Evolutionary conservation across 495 filamentous ascomycete genomes (phyloP).

Genomic region (Neurospora tetraspora): DNA sequence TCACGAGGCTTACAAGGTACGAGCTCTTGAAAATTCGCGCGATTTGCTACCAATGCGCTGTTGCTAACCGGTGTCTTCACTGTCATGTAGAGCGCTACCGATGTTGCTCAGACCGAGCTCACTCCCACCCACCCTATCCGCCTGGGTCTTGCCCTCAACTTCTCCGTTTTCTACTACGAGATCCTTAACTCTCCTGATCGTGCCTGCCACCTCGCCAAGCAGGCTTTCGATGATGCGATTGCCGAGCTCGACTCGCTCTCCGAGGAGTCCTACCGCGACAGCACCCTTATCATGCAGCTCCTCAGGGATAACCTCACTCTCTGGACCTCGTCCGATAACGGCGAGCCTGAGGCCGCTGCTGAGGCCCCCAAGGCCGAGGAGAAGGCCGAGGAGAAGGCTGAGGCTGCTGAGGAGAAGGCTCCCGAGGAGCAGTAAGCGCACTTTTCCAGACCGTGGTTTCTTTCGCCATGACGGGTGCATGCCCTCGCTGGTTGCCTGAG

Average conservation of each 20-base stretch:
- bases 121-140: constrained; percentile 98
- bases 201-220: constrained; percentile 98
- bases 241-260: constrained; percentile 97
- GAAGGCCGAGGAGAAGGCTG: constrained; percentile 44
- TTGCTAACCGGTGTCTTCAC: constrained; percentile 2
- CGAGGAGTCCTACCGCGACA: constrained; percentile 99
- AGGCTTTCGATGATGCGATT: constrained; percentile 98
- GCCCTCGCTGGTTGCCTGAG: constrained; percentile 4
- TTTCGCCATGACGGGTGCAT: constrained; percentile 7
- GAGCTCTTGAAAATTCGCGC: neutral
- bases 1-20: constrained; percentile 98
- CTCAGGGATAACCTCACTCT: constrained; percentile 98
- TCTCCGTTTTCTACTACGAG: constrained; percentile 99
- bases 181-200: constrained; percentile 98
- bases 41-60: neutral
- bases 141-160: constrained; percentile 95
- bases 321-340: constrained; percentile 94
- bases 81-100: constrained; percentile 72
- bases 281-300: constrained; percentile 99
- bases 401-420: constrained; percentile 42
- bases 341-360: constrained; percentile 61
- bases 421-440: constrained; percentile 28
- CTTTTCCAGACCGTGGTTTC: constrained; percentile 1
- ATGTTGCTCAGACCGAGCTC: constrained; percentile 94
- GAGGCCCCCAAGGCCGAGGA: constrained; percentile 57